Evolutionary conservation across 1,284 basidiomycete genomes (phyloP).

Genomic region (Cryptococcus sp.): DNA sequence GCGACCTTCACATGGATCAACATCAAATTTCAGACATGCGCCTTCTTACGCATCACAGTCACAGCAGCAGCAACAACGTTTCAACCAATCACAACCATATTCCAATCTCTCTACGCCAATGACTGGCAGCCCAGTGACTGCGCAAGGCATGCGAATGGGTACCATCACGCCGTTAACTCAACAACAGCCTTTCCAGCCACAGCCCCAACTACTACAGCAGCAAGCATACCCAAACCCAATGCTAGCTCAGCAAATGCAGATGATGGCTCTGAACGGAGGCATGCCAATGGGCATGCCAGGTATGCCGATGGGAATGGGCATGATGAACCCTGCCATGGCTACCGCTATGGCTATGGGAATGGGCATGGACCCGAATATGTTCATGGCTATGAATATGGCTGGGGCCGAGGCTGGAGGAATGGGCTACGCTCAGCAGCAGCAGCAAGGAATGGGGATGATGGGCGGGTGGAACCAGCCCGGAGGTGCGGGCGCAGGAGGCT

Average conservation of each 20-base stretch:
- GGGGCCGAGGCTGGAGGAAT: not conserved
- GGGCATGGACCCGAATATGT: conserved; percentile 1
- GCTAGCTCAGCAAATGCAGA: conserved; percentile 7
- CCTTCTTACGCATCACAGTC: not conserved
- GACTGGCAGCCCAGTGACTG: not conserved
- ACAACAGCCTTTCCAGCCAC: not conserved
- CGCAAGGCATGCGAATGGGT: conserved; percentile 6
- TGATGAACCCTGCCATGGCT: conserved; percentile 8
- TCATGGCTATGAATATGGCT: conserved; percentile 1
- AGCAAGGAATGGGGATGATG: conserved; percentile 1
- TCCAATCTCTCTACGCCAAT: not conserved
- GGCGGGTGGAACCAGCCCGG: not conserved
- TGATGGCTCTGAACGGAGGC: conserved; percentile 35
- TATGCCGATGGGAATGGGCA: conserved; percentile 13
- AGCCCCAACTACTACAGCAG: not conserved
- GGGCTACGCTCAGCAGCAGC: conserved; percentile 5
- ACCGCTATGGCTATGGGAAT: conserved; percentile 2
- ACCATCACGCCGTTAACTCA: not conserved
- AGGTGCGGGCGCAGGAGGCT: not conserved
- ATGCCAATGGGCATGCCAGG: conserved; percentile 8
- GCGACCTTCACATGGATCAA: not conserved
- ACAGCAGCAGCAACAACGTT: conserved; percentile 3
- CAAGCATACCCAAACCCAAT: conserved; percentile 1
- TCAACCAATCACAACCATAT: not conserved
- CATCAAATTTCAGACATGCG: conserved; percentile 1